phyloP scores from a whole-genome alignment of 768 basidiomycete species.

The Amanita fuliginea region DNA sequence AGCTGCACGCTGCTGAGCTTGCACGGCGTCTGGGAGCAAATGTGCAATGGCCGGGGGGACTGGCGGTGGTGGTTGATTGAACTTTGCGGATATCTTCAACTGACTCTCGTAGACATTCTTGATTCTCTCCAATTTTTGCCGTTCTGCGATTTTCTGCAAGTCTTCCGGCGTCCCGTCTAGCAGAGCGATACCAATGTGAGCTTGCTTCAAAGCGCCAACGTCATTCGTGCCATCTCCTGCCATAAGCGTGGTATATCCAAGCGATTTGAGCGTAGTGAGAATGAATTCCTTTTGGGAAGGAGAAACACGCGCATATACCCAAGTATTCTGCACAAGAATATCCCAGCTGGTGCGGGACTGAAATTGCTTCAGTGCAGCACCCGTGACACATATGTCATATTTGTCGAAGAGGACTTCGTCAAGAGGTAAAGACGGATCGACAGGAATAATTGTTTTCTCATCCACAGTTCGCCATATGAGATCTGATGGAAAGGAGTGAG shows the following conservation, averaged over 20 bases:
- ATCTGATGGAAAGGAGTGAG: conserved; percentile 32
- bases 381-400: conserved; percentile 96
- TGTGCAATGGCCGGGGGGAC: conserved; percentile 84
- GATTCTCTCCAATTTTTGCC: conserved; percentile 79
- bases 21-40: conserved; percentile 82
- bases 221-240: conserved; percentile 99
- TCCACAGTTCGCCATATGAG: conserved; percentile 93
- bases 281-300: conserved; percentile 95
- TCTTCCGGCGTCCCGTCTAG: conserved; percentile 89
- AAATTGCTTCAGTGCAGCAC: conserved; percentile 85
- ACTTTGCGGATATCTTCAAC: conserved; percentile 78
- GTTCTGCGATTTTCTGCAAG: conserved; percentile 86
- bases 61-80: conserved; percentile 89
- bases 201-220: conserved; percentile 96
- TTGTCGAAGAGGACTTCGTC: conserved; percentile 68
- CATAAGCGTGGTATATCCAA: conserved; percentile 94
- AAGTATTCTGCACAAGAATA: conserved; percentile 84
- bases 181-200: conserved; percentile 91
- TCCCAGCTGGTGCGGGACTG: conserved; percentile 62
- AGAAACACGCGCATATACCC: conserved; percentile 98
- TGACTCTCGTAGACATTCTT: conserved; percentile 98
- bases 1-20: conserved; percentile 75
- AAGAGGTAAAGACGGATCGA: conserved; percentile 69
- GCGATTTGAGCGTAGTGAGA: conserved; percentile 76
- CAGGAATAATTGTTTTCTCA: conserved; percentile 79